Evolutionary conservation across 2,329 filamentous ascomycete genomes (phyloP).

Genomic region (Trichoderma citrinoviride): DNA sequence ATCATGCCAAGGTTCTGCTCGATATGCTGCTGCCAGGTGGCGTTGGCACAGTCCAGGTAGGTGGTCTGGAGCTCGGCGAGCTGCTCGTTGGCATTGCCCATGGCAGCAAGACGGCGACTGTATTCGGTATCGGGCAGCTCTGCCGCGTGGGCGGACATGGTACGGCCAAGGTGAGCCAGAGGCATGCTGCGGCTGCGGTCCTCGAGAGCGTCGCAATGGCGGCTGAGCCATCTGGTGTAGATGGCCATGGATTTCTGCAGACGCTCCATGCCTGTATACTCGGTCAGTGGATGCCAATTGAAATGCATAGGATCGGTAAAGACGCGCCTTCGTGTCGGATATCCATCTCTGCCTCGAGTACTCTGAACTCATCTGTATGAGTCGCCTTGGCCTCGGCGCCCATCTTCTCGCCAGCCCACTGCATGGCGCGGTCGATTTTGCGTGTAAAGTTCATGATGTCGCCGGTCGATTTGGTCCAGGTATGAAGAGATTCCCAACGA

Average conservation of each 20-base stretch:
- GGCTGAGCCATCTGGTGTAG: conserved; percentile 85
- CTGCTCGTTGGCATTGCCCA: conserved; percentile 82
- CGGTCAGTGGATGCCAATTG: not conserved
- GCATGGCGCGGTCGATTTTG: conserved; percentile 92
- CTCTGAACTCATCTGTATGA: conserved; percentile 87
- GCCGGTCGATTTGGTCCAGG: not conserved
- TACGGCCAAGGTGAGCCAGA: conserved; percentile 73
- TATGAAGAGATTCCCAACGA: not conserved
- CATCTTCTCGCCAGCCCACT: conserved; percentile 98
- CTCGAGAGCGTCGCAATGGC: conserved; percentile 73
- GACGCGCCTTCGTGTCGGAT: conserved; percentile 78
- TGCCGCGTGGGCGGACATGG: conserved; percentile 85
- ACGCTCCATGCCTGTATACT: conserved; percentile 72
- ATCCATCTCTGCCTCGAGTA: conserved; percentile 84
- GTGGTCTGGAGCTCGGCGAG: conserved; percentile 81
- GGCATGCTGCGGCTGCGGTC: conserved; percentile 87
- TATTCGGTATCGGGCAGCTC: conserved; percentile 91
- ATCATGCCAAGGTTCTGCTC: conserved; percentile 89
- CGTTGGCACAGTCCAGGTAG: conserved; percentile 74
- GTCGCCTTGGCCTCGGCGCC: conserved; percentile 83
- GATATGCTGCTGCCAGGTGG: conserved; percentile 85
- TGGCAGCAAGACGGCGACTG: conserved; percentile 76
- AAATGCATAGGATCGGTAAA: not conserved
- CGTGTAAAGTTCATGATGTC: conserved; percentile 61
- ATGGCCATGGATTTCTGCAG: conserved; percentile 80